These are phyloP conservation scores for Pichia cabralensis DNA, from an alignment of 805 yeast species.

Conservation along the genomic window DNA sequence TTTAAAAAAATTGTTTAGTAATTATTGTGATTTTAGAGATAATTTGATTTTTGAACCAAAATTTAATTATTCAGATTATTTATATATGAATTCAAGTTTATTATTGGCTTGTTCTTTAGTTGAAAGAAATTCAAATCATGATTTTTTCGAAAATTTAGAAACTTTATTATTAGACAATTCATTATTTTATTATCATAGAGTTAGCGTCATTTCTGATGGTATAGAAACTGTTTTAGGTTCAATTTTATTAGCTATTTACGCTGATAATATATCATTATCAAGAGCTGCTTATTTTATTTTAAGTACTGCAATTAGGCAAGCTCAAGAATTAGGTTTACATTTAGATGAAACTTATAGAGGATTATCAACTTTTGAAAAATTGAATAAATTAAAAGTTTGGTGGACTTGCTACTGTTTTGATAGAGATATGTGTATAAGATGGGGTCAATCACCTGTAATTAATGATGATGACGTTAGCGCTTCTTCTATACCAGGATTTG, in stretches of 20 bases:
- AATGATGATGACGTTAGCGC: constrained; percentile 31
- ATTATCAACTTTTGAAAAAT: constrained; percentile 28
- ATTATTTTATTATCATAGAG: constrained; percentile 42
- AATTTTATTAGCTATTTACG: constrained; percentile 34
- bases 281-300: constrained; percentile 34
- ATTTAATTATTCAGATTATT: constrained; percentile 23
- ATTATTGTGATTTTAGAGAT: constrained; percentile 19
- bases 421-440: constrained; percentile 32
- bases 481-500: constrained; percentile 19
- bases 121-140: constrained; percentile 4
- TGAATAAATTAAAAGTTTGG: constrained; percentile 35
- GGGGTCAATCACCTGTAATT: constrained; percentile 41
- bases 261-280: constrained; percentile 24
- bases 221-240: constrained; percentile 41
- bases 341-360: constrained; percentile 34
- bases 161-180: constrained; percentile 29
- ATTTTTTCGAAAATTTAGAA: constrained; percentile 19
- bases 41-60: constrained; percentile 16
- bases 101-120: constrained; percentile 13
- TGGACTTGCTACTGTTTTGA: constrained; percentile 40
- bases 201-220: constrained; percentile 42
- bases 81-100: constrained; percentile 24
- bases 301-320: constrained; percentile 40
- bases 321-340: constrained; percentile 50
- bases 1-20: constrained; percentile 6